Evolutionary conservation across 495 filamentous ascomycete species (phyloP).

Genomic region (Margaritispora aquatica): DNA sequence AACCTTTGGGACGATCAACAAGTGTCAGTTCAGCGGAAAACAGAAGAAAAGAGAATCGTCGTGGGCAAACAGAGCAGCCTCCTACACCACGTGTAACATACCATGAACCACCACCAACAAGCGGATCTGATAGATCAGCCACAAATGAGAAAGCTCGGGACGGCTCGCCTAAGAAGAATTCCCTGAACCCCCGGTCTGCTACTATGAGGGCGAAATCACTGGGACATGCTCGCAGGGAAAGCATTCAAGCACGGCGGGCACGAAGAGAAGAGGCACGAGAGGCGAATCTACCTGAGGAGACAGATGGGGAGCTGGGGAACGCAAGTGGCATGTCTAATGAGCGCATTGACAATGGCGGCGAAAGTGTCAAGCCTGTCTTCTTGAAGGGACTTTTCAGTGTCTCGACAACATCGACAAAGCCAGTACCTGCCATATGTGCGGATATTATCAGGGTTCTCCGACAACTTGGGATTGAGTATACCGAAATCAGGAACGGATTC

Average conservation of each 20-base stretch:
- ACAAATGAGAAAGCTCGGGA: slow-evolving; percentile 34
- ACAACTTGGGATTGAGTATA: slow-evolving; percentile 81
- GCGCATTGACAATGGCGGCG: slow-evolving; percentile 49
- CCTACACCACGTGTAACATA: slow-evolving; percentile 37
- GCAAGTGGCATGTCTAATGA: slow-evolving; percentile 45
- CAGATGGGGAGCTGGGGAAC: slow-evolving; percentile 53
- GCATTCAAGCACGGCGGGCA: slow-evolving; percentile 76
- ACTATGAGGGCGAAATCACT: slow-evolving; percentile 80
- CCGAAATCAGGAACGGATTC: slow-evolving; percentile 92
- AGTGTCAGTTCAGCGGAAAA: slow-evolving; percentile 84
- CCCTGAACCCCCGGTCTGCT: slow-evolving; percentile 41
- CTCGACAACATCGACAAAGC: slow-evolving; percentile 89
- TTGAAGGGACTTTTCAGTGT: slow-evolving; percentile 98
- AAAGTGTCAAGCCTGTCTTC: slow-evolving; percentile 83
- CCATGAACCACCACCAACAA: slow-evolving; percentile 61
- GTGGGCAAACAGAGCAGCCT: slow-evolving; percentile 47
- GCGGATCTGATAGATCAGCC: slow-evolving; percentile 68
- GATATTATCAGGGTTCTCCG: slow-evolving; percentile 91
- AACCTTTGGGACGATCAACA: slow-evolving; percentile 69
- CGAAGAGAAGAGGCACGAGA: slow-evolving; percentile 60
- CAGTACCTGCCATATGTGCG: slow-evolving; percentile 71
- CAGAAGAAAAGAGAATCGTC: slow-evolving; percentile 55
- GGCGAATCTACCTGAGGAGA: slow-evolving; percentile 75
- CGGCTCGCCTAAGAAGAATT: slow-evolving; percentile 25
- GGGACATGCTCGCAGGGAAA: slow-evolving; percentile 83